These are phyloP conservation scores for Backusella westeae DNA, from an alignment of 192 early-diverging fungal genomes.

Conservation along the genomic window DNA sequence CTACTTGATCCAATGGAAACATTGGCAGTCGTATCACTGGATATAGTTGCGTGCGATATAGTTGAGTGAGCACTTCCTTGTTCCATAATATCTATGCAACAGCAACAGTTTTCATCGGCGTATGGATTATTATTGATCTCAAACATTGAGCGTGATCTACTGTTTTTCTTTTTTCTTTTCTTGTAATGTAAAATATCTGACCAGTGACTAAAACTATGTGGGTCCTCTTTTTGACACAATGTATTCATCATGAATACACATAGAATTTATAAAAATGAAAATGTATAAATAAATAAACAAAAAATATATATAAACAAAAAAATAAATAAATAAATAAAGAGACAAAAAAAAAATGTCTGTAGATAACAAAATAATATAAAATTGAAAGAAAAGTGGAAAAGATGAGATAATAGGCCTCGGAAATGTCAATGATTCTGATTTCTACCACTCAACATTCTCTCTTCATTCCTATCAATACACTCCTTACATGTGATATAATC, in stretches of 20 bases:
- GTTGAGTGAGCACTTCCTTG: background rate
- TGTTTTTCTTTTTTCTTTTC: constrained; percentile 10
- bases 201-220: background rate
- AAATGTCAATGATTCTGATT: constrained; percentile 8
- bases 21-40: background rate
- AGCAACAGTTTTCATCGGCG: constrained; percentile 1
- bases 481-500: constrained; percentile 1
- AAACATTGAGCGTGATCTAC: constrained; percentile 7
- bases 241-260: background rate
- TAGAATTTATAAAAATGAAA: background rate
- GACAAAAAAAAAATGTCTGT: background rate
- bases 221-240: background rate
- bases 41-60: background rate
- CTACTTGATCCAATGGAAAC: background rate
- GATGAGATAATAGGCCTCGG: background rate
- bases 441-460: constrained; percentile 1
- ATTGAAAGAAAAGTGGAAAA: background rate
- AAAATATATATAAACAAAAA: background rate
- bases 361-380: constrained; percentile 1
- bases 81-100: constrained; percentile 5
- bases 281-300: background rate
- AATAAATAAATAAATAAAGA: background rate
- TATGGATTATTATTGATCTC: constrained; percentile 3
- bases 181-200: constrained; percentile 9
- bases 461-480: background rate